These are phyloP conservation scores for Pestalotiopsis sp. DNA, from an alignment of 2,329 filamentous ascomycete species.

Conservation along the genomic window DNA sequence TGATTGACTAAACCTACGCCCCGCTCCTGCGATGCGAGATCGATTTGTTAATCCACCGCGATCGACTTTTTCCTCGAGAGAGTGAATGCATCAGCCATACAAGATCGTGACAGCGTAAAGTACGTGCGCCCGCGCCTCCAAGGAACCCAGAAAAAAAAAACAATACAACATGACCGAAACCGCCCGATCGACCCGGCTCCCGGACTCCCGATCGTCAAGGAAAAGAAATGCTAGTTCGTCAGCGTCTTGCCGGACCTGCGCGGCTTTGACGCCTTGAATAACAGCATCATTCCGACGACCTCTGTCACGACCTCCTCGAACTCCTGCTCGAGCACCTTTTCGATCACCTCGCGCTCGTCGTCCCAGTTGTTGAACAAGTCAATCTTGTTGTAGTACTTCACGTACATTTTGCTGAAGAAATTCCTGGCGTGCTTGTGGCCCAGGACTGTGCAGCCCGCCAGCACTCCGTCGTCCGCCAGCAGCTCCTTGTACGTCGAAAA, in stretches of 20 bases:
- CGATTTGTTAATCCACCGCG: not conserved
- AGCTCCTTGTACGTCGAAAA: conserved; percentile 32
- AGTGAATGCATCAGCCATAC: not conserved
- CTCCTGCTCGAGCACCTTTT: conserved; percentile 31
- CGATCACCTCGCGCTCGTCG: conserved; percentile 35
- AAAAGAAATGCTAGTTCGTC: not conserved
- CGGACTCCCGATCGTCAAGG: no score
- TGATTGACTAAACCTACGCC: not conserved
- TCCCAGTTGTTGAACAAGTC: conserved; percentile 41
- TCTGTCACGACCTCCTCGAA: conserved; percentile 41
- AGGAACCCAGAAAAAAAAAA: not conserved
- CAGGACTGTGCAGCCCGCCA: conserved; percentile 40
- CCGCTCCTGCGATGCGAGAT: not conserved
- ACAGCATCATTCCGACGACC: conserved; percentile 37
- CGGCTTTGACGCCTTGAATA: conserved; percentile 38
- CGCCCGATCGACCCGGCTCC: no score
- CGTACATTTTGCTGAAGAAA: conserved; percentile 24
- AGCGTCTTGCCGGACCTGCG: conserved; percentile 14
- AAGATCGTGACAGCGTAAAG: not conserved
- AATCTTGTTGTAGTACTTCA: conserved; percentile 35
- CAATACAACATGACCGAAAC: not conserved
- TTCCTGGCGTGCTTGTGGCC: conserved; percentile 28
- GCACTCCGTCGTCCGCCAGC: conserved; percentile 35
- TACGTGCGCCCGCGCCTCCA: not conserved
- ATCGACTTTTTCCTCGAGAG: not conserved